Percentiles rank a stretch among this genome's conserved stretches.
Conservation (phyloP, 192 early-diverging fungal genomes). For the Thoreauomyces humboldtii region DNA sequence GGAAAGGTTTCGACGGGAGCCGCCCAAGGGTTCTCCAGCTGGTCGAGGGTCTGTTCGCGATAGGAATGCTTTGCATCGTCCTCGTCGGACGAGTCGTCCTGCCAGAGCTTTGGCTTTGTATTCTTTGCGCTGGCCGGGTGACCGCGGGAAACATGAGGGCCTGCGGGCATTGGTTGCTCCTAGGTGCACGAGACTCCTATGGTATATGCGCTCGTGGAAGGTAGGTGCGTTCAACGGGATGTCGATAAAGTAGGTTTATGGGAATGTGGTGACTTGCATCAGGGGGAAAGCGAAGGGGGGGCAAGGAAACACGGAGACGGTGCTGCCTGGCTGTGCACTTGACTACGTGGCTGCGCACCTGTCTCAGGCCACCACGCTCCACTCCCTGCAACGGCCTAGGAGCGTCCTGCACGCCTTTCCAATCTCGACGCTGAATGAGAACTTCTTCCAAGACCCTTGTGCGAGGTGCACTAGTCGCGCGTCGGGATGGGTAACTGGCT, state of each 20-base stretch:
- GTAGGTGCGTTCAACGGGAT: too few relatives aligned
- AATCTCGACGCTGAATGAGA: constrained; percentile 5
- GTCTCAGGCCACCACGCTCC: constrained; percentile 10
- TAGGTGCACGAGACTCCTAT: too few relatives aligned
- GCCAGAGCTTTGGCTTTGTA: background rate
- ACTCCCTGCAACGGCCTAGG: constrained; percentile 11
- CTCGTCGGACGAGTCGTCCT: background rate
- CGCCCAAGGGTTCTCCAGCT: constrained; percentile 19
- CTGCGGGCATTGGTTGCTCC: too few relatives aligned
- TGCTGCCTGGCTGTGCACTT: too few relatives aligned
- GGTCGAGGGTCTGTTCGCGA: background rate
- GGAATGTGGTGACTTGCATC: too few relatives aligned
- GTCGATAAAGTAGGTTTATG: too few relatives aligned
- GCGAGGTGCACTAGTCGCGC: constrained; percentile 24
- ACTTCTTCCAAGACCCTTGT: constrained; percentile 16
- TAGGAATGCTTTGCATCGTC: constrained; percentile 12
- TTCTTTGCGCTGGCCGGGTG: too few relatives aligned
- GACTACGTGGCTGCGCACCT: too few relatives aligned
- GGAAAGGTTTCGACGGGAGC: background rate
- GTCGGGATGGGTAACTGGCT: constrained; percentile 16
- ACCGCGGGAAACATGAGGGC: too few relatives aligned
- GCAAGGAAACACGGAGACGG: too few relatives aligned
- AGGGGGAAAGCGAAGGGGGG: too few relatives aligned
- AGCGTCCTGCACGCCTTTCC: constrained; percentile 15
- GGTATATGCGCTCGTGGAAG: too few relatives aligned